Conservation (phyloP, 768 basidiomycete species). For the Kwoniella mangroviensis region DNA sequence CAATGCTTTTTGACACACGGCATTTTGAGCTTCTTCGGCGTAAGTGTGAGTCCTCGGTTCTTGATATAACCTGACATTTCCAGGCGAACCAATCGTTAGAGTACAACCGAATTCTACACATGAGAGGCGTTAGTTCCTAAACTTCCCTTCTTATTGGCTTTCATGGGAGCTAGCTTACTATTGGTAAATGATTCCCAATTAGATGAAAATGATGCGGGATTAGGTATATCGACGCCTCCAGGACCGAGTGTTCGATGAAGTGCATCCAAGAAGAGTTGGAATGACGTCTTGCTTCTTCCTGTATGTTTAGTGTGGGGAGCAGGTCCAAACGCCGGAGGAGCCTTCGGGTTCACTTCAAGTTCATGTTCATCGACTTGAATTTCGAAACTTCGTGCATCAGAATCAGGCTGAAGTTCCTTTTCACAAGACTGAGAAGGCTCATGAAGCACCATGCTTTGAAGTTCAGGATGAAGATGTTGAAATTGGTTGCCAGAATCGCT, state of each 20-base stretch:
- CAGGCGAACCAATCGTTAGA: constrained; percentile 8
- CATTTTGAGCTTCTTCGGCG: constrained; percentile 20
- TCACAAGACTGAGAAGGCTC: background rate
- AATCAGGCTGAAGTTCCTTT: background rate
- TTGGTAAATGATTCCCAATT: constrained; percentile 11
- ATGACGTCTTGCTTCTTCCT: background rate
- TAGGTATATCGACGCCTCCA: constrained; percentile 3
- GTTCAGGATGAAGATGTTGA: background rate
- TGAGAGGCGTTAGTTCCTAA: background rate
- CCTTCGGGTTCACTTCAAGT: background rate
- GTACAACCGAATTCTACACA: constrained; percentile 19
- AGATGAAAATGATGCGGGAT: background rate
- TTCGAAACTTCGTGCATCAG: background rate
- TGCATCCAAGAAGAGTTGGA: background rate
- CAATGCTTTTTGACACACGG: constrained; percentile 27
- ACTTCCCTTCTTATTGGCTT: background rate
- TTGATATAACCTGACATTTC: constrained; percentile 11
- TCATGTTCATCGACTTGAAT: constrained; percentile 15
- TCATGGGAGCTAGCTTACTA: constrained; percentile 5
- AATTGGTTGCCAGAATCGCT: background rate
- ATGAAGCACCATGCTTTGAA: background rate
- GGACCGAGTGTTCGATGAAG: constrained; percentile 12
- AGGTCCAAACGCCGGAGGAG: too few relatives aligned
- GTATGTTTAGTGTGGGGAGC: too few relatives aligned
- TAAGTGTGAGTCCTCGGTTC: constrained; percentile 8